Percentiles rank a stretch among this genome's conserved stretches.
phyloP scores from a whole-genome alignment of 2,329 filamentous ascomycete species.

The Aureobasidium uvarum region DNA sequence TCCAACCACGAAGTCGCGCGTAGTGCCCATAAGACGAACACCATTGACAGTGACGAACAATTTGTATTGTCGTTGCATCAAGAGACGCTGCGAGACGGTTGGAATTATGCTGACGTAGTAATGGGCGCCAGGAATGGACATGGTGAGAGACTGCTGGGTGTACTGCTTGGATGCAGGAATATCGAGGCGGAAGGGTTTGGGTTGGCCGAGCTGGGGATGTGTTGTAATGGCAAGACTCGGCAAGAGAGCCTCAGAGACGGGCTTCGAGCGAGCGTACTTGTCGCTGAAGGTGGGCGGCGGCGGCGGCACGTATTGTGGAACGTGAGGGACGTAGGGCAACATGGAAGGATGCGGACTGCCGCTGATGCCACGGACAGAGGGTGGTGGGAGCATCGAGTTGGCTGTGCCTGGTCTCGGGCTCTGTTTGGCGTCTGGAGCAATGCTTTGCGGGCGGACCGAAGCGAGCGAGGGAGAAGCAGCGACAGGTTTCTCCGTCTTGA shows the following conservation, averaged over 20 bases:
- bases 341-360: constrained; percentile 45
- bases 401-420: constrained; percentile 37
- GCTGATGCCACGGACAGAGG: constrained; percentile 40
- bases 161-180: constrained; percentile 65
- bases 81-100: constrained; percentile 55
- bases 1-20: constrained; percentile 46
- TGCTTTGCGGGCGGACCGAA: constrained; percentile 41
- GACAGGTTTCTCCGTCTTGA: constrained; percentile 43
- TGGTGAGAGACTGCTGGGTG: constrained; percentile 68
- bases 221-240: constrained; percentile 64
- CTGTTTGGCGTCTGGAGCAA: constrained; percentile 35
- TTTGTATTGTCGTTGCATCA: constrained; percentile 65
- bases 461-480: constrained; percentile 47
- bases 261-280: constrained; percentile 36
- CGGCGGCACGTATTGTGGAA: constrained; percentile 27
- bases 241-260: constrained; percentile 62
- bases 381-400: constrained; percentile 38
- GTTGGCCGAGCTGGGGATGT: constrained; percentile 63
- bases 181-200: constrained; percentile 60
- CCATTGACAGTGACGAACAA: constrained; percentile 71
- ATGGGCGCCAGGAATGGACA: constrained; percentile 66
- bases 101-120: constrained; percentile 70
- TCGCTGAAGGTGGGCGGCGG: constrained; percentile 30
- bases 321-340: constrained; percentile 33
- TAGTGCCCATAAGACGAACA: constrained; percentile 54